Evolutionary conservation across 116 monocot species (phyloP).

Genomic region (Posidonia oceanica): DNA sequence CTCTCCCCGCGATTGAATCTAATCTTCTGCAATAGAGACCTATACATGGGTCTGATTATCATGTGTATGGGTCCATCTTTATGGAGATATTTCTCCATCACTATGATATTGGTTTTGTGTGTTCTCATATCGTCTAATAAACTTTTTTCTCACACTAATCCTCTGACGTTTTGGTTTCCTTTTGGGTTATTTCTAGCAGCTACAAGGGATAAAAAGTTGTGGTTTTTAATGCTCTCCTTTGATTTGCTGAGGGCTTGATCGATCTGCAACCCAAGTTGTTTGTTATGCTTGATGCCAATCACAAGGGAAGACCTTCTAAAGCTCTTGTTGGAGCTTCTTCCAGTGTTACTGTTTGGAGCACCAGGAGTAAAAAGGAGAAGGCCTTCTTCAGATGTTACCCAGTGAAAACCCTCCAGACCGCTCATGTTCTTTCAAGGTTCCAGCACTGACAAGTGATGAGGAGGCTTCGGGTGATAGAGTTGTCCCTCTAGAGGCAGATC

Average conservation of each 20-base stretch:
- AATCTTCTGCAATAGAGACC: background rate
- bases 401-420: slow-evolving; percentile 42
- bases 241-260: background rate
- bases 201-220: too few species aligned
- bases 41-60: background rate
- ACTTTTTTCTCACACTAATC: background rate
- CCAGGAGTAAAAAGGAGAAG: slow-evolving; percentile 23
- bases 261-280: background rate
- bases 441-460: slow-evolving; percentile 29
- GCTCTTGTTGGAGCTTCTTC: slow-evolving; percentile 43
- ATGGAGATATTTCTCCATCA: too few species aligned
- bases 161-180: background rate
- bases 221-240: background rate
- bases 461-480: slow-evolving; percentile 17
- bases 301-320: slow-evolving; percentile 25
- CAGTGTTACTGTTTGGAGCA: background rate
- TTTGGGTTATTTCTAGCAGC: too few species aligned
- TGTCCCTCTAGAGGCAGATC: slow-evolving; percentile 1
- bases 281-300: slow-evolving; percentile 39
- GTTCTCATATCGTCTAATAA: background rate
- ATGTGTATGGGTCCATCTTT: too few species aligned
- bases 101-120: background rate
- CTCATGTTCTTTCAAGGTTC: slow-evolving; percentile 27
- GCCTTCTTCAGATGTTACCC: slow-evolving; percentile 71
- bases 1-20: background rate